These are phyloP conservation scores for Mucor saturninus DNA, from an alignment of 371 early-diverging fungal species.

Conservation along the genomic window DNA sequence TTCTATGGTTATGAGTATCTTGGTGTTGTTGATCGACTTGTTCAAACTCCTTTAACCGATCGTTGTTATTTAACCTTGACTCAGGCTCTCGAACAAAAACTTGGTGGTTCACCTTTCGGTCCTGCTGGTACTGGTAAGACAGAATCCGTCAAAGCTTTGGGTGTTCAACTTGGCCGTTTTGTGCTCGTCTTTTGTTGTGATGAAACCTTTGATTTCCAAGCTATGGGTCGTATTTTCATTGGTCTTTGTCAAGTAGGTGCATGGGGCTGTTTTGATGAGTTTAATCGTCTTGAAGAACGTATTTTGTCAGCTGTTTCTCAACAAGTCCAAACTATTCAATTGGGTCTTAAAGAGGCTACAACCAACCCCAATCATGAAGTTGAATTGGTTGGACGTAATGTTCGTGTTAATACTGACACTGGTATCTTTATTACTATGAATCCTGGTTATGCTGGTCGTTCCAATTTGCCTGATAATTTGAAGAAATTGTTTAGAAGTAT, in stretches of 20 bases:
- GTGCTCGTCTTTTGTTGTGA: constrained; percentile 99
- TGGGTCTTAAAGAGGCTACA: constrained; percentile 82
- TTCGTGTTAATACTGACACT: constrained; percentile 87
- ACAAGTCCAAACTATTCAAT: constrained; percentile 97
- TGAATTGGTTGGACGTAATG: constrained; percentile 90
- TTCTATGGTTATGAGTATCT: constrained; percentile 97
- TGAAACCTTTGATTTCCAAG: constrained; percentile 99
- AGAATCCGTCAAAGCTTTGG: constrained; percentile 98
- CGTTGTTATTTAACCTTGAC: constrained; percentile 97
- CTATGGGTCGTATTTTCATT: constrained; percentile 99
- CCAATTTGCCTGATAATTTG: constrained; percentile 97
- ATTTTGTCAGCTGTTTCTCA: constrained; percentile 98
- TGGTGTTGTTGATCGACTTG: constrained; percentile 95
- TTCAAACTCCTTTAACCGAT: constrained; percentile 98
- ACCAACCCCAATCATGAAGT: constrained; percentile 76
- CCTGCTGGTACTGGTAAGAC: constrained; percentile 99
- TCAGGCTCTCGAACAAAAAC: constrained; percentile 90
- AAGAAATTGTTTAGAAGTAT: constrained; percentile 98
- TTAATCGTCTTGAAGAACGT: constrained; percentile 97
- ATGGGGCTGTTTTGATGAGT: constrained; percentile 99
- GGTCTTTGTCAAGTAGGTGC: constrained; percentile 98
- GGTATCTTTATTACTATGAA: constrained; percentile 99
- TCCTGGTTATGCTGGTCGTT: constrained; percentile 98
- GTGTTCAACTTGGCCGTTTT: constrained; percentile 94
- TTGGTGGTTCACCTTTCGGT: constrained; percentile 98